These are phyloP conservation scores for Trichothecium sympodiale DNA, from an alignment of 2,329 filamentous ascomycete species.

Conservation along the genomic window DNA sequence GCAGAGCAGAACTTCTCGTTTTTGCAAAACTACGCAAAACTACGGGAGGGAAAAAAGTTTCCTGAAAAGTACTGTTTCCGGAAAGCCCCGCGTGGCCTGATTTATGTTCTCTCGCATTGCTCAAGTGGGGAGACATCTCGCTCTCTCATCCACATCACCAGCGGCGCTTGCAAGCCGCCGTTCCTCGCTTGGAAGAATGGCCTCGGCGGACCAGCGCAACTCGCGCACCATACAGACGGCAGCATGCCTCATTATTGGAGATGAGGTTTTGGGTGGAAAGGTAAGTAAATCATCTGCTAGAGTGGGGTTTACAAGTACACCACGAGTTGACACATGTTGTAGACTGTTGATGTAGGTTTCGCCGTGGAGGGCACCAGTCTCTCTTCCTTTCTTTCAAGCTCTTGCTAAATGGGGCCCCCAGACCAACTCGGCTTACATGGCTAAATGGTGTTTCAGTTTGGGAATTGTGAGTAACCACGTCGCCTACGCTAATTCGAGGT, in stretches of 20 bases:
- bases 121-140: conserved; percentile 62
- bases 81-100: background rate
- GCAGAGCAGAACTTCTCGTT: too few relatives aligned
- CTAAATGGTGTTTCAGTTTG: conserved; percentile 52
- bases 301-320: too few relatives aligned
- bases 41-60: too few relatives aligned
- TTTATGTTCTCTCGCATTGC: conserved; percentile 68
- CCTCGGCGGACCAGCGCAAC: conserved; percentile 40
- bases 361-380: background rate
- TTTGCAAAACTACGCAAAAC: too few relatives aligned
- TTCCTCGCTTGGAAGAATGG: conserved; percentile 26
- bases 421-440: conserved; percentile 55
- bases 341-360: conserved; percentile 28
- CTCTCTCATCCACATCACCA: conserved; percentile 15
- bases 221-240: conserved; percentile 73
- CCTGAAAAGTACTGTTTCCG: background rate
- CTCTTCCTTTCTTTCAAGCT: background rate
- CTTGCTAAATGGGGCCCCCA: conserved; percentile 15
- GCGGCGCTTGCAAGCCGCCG: conserved; percentile 20
- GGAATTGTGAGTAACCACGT: conserved; percentile 38
- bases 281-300: conserved; percentile 37
- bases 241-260: conserved; percentile 90
- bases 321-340: too few relatives aligned
- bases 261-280: conserved; percentile 93
- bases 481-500: background rate